Evolutionary conservation across 176 grass and related monocot genomes (phyloP).

Genomic region (Rhynchospora pubera): DNA sequence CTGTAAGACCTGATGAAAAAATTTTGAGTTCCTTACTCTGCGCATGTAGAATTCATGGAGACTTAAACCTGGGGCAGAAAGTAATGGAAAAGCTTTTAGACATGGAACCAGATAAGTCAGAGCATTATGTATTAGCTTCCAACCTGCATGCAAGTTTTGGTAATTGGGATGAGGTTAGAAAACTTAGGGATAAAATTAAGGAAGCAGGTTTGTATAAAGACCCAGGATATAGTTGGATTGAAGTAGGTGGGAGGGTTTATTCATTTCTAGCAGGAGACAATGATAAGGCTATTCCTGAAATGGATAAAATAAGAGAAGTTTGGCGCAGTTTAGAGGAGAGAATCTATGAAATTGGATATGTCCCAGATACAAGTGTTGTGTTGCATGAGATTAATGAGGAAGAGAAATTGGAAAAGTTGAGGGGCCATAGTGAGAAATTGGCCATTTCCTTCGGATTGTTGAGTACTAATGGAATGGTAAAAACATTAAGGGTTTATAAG

Average conservation of each 20-base stretch:
- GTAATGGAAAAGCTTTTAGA: constrained; percentile 31
- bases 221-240: constrained; percentile 60
- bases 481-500: constrained; percentile 51
- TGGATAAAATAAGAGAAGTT: constrained; percentile 27
- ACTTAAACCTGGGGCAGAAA: constrained; percentile 35
- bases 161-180: constrained; percentile 42
- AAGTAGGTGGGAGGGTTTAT: constrained; percentile 39
- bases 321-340: constrained; percentile 33
- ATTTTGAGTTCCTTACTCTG: constrained; percentile 44
- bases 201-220: constrained; percentile 43
- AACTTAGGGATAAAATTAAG: constrained; percentile 41
- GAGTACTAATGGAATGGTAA: not conserved
- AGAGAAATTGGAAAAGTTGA: constrained; percentile 36
- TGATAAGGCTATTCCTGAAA: constrained; percentile 26
- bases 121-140: constrained; percentile 60
- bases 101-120: constrained; percentile 47
- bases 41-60: constrained; percentile 46
- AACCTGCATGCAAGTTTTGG: constrained; percentile 40
- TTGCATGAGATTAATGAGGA: constrained; percentile 44
- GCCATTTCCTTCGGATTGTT: constrained; percentile 44
- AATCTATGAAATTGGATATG: constrained; percentile 36
- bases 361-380: constrained; percentile 34
- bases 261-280: constrained; percentile 48
- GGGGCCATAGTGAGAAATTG: constrained; percentile 58
- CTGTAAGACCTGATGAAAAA: constrained; percentile 35